Percentiles rank a stretch among this genome's conserved stretches.
Evolutionary conservation across 1,284 basidiomycete species (phyloP).

Genomic region (Lentinus polychrous): DNA sequence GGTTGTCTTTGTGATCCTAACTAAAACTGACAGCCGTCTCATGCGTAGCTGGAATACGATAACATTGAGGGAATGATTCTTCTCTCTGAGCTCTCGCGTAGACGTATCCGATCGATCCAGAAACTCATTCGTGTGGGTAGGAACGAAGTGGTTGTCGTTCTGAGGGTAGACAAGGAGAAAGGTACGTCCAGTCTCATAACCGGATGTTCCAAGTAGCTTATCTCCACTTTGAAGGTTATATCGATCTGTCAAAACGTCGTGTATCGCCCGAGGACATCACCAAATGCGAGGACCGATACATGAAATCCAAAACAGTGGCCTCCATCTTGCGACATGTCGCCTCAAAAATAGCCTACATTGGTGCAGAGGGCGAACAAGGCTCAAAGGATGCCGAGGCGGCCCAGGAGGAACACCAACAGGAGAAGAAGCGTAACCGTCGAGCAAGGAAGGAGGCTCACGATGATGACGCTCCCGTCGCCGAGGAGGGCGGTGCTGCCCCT

Average conservation of each 20-base stretch:
- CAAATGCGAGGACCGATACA: conserved; percentile 98
- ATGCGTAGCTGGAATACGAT: conserved; percentile 88
- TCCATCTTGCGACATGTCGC: conserved; percentile 94
- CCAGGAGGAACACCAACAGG: conserved; percentile 37
- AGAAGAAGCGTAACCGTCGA: conserved; percentile 36
- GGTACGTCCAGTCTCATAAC: conserved; percentile 43
- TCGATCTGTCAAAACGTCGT: conserved; percentile 97
- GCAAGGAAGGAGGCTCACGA: conserved; percentile 36
- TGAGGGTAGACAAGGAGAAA: conserved; percentile 99
- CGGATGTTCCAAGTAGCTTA: neutral
- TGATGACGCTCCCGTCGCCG: conserved; percentile 26
- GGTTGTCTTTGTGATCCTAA: neutral
- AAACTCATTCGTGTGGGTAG: conserved; percentile 97
- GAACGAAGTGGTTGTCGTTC: conserved; percentile 98
- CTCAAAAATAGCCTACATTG: conserved; percentile 66
- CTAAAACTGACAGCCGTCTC: conserved; percentile 1
- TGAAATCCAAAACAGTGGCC: conserved; percentile 94
- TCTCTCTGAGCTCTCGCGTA: conserved; percentile 91
- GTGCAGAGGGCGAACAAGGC: conserved; percentile 23
- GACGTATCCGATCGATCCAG: conserved; percentile 97
- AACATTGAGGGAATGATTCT: conserved; percentile 99
- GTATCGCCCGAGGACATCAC: conserved; percentile 99
- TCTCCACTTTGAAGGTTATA: conserved; percentile 79
- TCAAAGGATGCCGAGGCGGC: conserved; percentile 34
- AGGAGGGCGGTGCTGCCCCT: conserved; percentile 29